Evolutionary conservation across 208 protist species (phyloP), one percentile per base, ranked within the genome.

Genomic region (Leishmania tarentolae): DNA sequence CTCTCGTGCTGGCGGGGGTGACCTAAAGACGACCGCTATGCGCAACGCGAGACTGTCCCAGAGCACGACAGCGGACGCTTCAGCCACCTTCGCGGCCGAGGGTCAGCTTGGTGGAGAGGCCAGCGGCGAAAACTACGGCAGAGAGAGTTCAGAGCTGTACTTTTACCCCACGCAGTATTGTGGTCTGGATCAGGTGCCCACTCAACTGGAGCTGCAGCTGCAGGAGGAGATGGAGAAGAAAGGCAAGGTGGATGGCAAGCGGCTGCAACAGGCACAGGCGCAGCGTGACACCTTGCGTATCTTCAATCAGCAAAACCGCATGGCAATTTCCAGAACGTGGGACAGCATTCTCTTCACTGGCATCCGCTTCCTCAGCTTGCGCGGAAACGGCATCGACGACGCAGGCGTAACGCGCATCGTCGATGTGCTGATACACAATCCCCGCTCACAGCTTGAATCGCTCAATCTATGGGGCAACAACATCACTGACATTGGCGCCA

Each of bases 381-480:
- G 95, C 42, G 95, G 93, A 53, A 97, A 98, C 83, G 87, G 84
- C 63, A 96, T 98, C 79, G 85, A 83, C 68, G 93, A 97, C 81
- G 84, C 78, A 7, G 84, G 82, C 53, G 88, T 88, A 24, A 66
- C 50, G 24, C 46, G 81, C 35, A 91, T 97, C 65, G 88, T 88
- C 28, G 77, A 84, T 15, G 61, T 94, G 47, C 80, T 98, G 13
- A 44, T 85, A 42, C 61, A 76, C 52, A 87, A 95, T 79, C 86
- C 87, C 2, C 86, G 90, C 73, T 91, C 92, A 63, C 92, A 91
- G 76, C 83, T 98, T 19, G 83, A 94, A 17, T 92, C 88, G 57
- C 90, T 98, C 70, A 97, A 95, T 74, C 76, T 98, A 50, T 97
- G 94, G 93, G 95, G 94, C 56, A 98, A 98, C 80, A 37, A 79